Conservation (phyloP, 345 rosid genomes). For the Syzygium jambos region DNA sequence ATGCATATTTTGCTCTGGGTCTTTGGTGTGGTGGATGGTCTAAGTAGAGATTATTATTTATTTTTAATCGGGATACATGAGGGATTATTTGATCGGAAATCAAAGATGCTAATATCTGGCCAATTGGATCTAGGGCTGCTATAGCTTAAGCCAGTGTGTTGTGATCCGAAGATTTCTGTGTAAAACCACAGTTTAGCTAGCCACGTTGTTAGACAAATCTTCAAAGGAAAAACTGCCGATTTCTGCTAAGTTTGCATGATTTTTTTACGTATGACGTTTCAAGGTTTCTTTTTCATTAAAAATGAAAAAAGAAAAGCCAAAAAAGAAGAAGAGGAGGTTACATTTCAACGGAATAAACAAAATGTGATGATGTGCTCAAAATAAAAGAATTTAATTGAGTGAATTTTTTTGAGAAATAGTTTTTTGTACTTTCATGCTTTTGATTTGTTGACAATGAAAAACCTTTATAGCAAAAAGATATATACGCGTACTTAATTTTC, state of each 20-base stretch:
- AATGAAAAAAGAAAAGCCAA: not conserved
- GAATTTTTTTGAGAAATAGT: no score
- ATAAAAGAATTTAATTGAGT: not conserved
- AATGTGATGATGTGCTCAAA: not conserved
- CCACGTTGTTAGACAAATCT: not conserved
- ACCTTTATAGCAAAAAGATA: not conserved
- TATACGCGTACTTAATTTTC: no score
- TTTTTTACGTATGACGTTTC: not conserved
- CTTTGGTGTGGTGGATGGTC: not conserved
- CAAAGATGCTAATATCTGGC: not conserved
- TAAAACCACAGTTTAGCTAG: no score
- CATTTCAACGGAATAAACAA: not conserved
- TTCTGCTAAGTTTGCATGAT: not conserved
- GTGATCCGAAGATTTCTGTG: not conserved
- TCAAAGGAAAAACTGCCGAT: no score
- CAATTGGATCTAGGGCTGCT: not conserved
- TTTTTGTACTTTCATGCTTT: not conserved
- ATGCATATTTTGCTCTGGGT: not conserved
- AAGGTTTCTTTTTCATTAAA: not conserved
- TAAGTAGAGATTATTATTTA: not conserved
- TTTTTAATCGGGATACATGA: no score
- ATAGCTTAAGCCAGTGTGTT: not conserved
- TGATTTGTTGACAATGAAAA: not conserved
- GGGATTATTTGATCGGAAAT: not conserved
- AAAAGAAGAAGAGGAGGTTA: not conserved